Base-by-base conservation (phyloP, 352 stramenopile genomes). In the Thalassiosira livingstoniorum region DNA sequence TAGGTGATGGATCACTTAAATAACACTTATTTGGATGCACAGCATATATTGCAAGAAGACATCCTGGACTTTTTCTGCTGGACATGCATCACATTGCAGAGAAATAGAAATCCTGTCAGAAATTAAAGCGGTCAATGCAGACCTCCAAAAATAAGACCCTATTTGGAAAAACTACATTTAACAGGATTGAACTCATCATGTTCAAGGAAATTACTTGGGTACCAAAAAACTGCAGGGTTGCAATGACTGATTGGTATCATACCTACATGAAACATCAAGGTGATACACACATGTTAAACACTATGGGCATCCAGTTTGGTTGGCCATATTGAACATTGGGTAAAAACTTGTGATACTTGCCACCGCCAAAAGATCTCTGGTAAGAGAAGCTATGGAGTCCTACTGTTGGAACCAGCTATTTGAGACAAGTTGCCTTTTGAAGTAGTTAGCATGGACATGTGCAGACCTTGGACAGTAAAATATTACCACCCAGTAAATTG, bases 341-440 rank as follows among this genome's bases (percentile, higher is more conserved):
- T 73, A 1, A 54, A 55, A 5, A 45, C 11, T 25, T 78, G 32
- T 34, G n/a, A 71, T 1, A 18, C 32, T 34, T 78, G 70, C 45
- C 58, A 78, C 42, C 55, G 21, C 34, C n/a, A 61, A 18, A 76
- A 76, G 23, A 54, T 67, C 15, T 31, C 21, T 4, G 29, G 42
- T n/a, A 76, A 68, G 34, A 21, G 13, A 21, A 37, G 31, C 13
- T 65, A 65, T n/a, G 34, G 51, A 32, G 51, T 57, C 53, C 7
- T 74, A 18, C 63, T 2, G 2, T 11, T 39, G 15, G 51, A 55
- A n/a, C 32, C 45, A 58, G 51, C 54, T n/a, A 27, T 65, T 21
- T 57, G 66, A 0, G 4, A 75, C 35, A 57, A 66, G 23, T 4
- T 39, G 21, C 66, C 47, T 23, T 64, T 37, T 37, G 47, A 66